Conservation (phyloP, 164 flowering plant genomes). For the Dillenia suffruticosa region DNA sequence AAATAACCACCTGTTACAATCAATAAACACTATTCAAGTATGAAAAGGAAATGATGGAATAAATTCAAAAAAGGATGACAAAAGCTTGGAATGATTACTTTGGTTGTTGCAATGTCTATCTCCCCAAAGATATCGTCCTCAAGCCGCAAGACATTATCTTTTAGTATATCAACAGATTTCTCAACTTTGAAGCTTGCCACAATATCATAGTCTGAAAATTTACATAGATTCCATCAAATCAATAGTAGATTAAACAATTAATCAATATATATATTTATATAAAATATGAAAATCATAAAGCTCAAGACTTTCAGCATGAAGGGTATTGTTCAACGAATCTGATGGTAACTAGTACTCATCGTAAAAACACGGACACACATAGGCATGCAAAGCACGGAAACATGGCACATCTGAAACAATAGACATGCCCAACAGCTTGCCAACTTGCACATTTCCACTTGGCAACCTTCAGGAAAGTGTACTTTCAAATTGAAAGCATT, state of each 20-base stretch:
- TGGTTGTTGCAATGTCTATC: slow-evolving; percentile 34
- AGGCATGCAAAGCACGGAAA: not conserved
- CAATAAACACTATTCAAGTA: slow-evolving; percentile 7
- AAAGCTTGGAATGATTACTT: slow-evolving; percentile 22
- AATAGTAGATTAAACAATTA: not conserved
- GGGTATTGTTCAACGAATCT: no score
- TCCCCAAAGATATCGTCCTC: slow-evolving; percentile 59
- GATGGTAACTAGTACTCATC: not conserved
- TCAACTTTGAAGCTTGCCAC: slow-evolving; percentile 67
- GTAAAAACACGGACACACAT: not conserved
- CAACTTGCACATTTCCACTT: no score
- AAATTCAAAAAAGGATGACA: not conserved
- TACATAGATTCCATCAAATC: slow-evolving; percentile 8
- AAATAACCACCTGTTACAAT: slow-evolving; percentile 57
- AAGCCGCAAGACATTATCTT: slow-evolving; percentile 52
- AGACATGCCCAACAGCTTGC: no score
- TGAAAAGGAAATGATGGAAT: not conserved
- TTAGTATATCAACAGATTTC: slow-evolving; percentile 49
- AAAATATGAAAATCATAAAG: not conserved
- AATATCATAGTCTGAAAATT: slow-evolving; percentile 57
- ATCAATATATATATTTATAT: not conserved
- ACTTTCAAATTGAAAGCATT: no score
- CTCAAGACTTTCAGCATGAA: no score
- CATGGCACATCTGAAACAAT: no score
- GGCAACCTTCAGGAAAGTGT: no score